phyloP scores from a whole-genome alignment of 2,329 filamentous ascomycete species.

The Pyricularia sp. region DNA sequence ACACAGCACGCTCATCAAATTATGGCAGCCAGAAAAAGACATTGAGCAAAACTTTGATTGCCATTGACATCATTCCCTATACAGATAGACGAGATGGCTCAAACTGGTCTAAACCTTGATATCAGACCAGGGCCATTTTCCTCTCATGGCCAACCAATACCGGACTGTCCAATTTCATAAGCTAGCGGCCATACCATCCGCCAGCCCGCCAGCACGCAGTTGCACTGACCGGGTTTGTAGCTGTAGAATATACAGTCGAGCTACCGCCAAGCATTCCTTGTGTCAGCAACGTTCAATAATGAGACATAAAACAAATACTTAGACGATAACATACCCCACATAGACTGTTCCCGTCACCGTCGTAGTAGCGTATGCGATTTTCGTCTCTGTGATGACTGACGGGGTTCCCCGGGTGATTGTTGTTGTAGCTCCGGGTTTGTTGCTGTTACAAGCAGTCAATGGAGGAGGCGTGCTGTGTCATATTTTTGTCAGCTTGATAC shows the following conservation, averaged over 20 bases:
- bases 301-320: not conserved
- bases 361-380: slow-evolving; percentile 20
- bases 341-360: slow-evolving; percentile 21
- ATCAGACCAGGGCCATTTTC: not conserved
- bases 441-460: slow-evolving; percentile 20
- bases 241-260: slow-evolving; percentile 20
- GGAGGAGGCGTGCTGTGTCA: slow-evolving; percentile 17
- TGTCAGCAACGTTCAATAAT: not conserved
- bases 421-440: slow-evolving; percentile 14
- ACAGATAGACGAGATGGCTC: not conserved
- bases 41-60: not conserved
- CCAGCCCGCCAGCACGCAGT: slow-evolving; percentile 23
- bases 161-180: too few species aligned
- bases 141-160: too few species aligned
- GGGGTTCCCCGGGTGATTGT: slow-evolving; percentile 17
- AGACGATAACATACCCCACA: slow-evolving; percentile 18
- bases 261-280: slow-evolving; percentile 9
- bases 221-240: slow-evolving; percentile 19
- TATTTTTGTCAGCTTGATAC: not conserved
- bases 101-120: not conserved
- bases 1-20: not conserved
- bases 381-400: slow-evolving; percentile 19
- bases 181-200: slow-evolving; percentile 18
- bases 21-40: not conserved
- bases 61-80: not conserved